Base-by-base conservation (phyloP, 2,329 filamentous ascomycete genomes). In the Penicillium sp. region DNA sequence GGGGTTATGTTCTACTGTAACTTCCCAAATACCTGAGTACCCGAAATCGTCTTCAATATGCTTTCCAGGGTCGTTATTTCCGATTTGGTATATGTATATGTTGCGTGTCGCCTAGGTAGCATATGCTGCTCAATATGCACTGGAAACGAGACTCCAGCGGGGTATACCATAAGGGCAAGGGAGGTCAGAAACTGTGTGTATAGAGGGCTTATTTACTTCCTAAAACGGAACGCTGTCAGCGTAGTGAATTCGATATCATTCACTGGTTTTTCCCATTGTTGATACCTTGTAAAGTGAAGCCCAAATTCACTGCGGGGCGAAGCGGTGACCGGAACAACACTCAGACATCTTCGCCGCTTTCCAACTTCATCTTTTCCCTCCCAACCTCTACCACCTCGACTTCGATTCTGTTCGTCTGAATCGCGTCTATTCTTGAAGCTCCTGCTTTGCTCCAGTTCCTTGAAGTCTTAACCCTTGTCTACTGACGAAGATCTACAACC, bases 281-380 rank as follows among this genome's bases (percentile, higher is more conserved):
- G 5, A 16, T 33, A 16, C 13, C 31, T 7, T 33, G 13, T 11
- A 11, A 14, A 42, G 19, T 42, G 39, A 42, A 22, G 39, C 39
- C 39, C 39, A 42, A 14, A 22, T 52, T 54, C 33, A 48, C 54
- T 60, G 62, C 62, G 62, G 62, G 62, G 60, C 59, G 56, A 50
- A 65, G 60, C 62, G 62, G 62, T 65, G 58, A 61, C 57, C 56
- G 39, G 54, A 53, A 57, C 59, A 56, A 57, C 55, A 50, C 45
- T 56, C 56, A 16, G 51, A 33, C 53, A 37, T 54, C 49, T 60
- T 55, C 44, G 33, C 44, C 27, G 52, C 54, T 43, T 48, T 26
- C 35, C 22, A 54, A 21, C 46, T 22, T 54, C 43, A 24, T 27
- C 27, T 55, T 50, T 49, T 54, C 52, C 22, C 45, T 48, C 45